Percentiles rank a stretch among this genome's conserved stretches.
Evolutionary conservation across 805 yeast species (phyloP).

Genomic region (Blastobotrys muscicola): DNA sequence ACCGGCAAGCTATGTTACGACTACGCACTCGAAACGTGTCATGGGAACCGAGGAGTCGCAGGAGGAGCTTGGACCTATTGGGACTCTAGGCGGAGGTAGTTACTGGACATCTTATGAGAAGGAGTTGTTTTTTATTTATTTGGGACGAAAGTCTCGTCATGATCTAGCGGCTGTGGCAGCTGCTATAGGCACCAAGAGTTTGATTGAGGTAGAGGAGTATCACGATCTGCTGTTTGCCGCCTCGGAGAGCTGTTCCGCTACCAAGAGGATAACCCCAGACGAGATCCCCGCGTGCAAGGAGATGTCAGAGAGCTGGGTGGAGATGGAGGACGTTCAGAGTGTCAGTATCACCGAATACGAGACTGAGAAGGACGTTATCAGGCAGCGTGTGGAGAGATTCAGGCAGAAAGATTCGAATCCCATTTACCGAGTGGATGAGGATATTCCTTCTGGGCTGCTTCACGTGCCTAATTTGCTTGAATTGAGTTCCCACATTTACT

Average conservation of each 20-base stretch:
- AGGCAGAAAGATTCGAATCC: background rate
- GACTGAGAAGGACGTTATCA: background rate
- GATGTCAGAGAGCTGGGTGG: constrained; percentile 18
- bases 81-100: constrained; percentile 3
- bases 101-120: constrained; percentile 19
- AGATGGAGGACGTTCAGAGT: constrained; percentile 12
- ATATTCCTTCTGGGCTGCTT: background rate
- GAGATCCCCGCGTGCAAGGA: constrained; percentile 20
- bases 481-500: background rate
- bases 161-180: constrained; percentile 15
- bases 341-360: constrained; percentile 1
- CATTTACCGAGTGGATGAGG: background rate
- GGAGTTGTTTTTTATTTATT: constrained; percentile 15
- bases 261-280: background rate
- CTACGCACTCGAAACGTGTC: background rate
- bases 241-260: background rate
- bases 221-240: constrained; percentile 13
- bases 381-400: no score
- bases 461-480: no score
- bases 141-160: constrained; percentile 20
- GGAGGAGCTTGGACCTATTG: background rate
- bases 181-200: constrained; percentile 15
- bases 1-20: constrained; percentile 1
- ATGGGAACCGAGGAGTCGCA: background rate
- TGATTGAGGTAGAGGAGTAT: constrained; percentile 19